A percentile compares a stretch with the other conserved stretches of the same genome.
phyloP scores from a whole-genome alignment of 306 rosid species.

The Gastrolobium villosum region DNA sequence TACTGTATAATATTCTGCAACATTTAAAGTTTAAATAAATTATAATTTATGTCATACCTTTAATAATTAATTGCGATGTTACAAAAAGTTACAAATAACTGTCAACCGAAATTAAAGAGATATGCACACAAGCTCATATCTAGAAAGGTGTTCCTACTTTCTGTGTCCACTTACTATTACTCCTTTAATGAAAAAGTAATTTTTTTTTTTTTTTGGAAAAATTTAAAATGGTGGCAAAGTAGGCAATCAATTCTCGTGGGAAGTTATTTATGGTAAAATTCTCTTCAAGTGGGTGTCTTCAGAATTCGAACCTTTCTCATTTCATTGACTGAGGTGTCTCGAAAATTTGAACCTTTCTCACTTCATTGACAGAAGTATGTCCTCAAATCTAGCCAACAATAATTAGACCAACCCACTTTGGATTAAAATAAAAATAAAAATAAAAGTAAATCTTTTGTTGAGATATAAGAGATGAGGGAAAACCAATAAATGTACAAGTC shows the following conservation, averaged over 20 bases:
- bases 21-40: background rate
- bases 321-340: too few relatives aligned
- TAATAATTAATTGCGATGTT: background rate
- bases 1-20: too few relatives aligned
- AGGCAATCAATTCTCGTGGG: too few relatives aligned
- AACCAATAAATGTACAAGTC: background rate
- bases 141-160: background rate
- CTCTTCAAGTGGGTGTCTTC: too few relatives aligned
- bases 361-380: too few relatives aligned
- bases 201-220: background rate
- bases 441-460: background rate
- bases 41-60: background rate
- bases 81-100: conserved; percentile 16
- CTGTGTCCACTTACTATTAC: background rate
- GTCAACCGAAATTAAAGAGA: conserved; percentile 32
- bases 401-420: too few relatives aligned
- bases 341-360: too few relatives aligned
- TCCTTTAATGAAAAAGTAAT: background rate
- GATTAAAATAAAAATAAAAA: too few relatives aligned
- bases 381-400: too few relatives aligned
- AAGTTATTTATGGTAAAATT: too few relatives aligned
- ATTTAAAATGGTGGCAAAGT: too few relatives aligned
- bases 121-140: background rate
- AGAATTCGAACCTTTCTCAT: too few relatives aligned
- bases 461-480: background rate